These are phyloP conservation scores for Metarhizium guizhouense DNA, from an alignment of 2,329 filamentous ascomycete genomes.

Conservation along the genomic window DNA sequence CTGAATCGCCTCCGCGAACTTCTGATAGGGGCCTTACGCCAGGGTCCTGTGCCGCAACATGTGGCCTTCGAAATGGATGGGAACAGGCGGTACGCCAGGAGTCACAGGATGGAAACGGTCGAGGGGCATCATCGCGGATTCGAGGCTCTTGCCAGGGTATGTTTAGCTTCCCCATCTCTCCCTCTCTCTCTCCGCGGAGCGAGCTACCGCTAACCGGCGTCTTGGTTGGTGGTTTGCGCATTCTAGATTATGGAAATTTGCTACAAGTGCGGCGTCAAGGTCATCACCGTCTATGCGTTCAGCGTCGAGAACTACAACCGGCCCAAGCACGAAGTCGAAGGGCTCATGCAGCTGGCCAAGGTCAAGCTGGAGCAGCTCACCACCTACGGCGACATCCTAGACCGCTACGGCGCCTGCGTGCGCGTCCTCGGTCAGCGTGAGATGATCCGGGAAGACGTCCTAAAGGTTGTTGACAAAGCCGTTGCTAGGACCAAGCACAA, in stretches of 20 bases:
- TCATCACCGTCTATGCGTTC: slow-evolving; percentile 96
- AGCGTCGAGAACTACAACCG: slow-evolving; percentile 99
- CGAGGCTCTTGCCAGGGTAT: slow-evolving; percentile 79
- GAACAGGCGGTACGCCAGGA: slow-evolving; percentile 84
- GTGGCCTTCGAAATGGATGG: slow-evolving; percentile 99
- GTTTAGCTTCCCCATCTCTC: slow-evolving; percentile 17
- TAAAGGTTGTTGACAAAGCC: slow-evolving; percentile 79
- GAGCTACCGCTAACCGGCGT: not conserved
- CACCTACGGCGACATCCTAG: slow-evolving; percentile 86
- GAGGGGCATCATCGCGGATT: slow-evolving; percentile 95
- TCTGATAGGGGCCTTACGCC: slow-evolving; percentile 78
- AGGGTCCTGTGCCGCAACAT: slow-evolving; percentile 89
- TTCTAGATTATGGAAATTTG: slow-evolving; percentile 84
- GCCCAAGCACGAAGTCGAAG: slow-evolving; percentile 92
- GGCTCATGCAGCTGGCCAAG: slow-evolving; percentile 95
- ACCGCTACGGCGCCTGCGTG: slow-evolving; percentile 83
- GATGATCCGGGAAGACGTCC: slow-evolving; percentile 76
- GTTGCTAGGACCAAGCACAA: slow-evolving; percentile 83
- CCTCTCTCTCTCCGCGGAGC: not conserved
- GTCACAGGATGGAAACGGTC: slow-evolving; percentile 87
- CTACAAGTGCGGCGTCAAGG: slow-evolving; percentile 94
- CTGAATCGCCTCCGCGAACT: slow-evolving; percentile 70
- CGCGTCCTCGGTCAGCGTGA: slow-evolving; percentile 78
- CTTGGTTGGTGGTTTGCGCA: not conserved
- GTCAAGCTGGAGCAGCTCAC: slow-evolving; percentile 86